Evolutionary conservation across 305 asterid species (phyloP).

Genomic region (Nicotiana rustica): DNA sequence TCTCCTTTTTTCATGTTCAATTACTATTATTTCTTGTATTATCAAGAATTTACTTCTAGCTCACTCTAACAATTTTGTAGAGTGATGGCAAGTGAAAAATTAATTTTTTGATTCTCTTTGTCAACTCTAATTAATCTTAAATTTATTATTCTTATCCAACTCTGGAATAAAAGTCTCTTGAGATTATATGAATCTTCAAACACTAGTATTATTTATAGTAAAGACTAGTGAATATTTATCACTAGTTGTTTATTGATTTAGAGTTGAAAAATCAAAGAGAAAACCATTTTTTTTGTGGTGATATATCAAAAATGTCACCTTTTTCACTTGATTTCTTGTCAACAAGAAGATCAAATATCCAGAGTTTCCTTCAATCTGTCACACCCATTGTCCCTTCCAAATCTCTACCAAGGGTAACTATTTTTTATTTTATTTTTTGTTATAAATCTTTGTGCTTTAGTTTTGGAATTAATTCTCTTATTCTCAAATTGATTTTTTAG

Average conservation of each 20-base stretch:
- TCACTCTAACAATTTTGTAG: conserved; percentile 6
- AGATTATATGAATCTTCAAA: conserved; percentile 28
- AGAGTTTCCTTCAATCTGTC: conserved; percentile 33
- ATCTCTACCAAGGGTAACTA: conserved; percentile 23
- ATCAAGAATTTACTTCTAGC: conserved; percentile 10
- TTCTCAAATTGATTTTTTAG: background rate
- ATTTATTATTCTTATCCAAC: conserved; percentile 27
- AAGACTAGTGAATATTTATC: background rate
- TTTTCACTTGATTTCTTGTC: conserved; percentile 29
- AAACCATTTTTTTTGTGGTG: background rate
- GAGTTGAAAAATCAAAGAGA: background rate
- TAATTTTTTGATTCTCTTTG: background rate
- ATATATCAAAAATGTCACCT: background rate
- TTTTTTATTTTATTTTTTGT: background rate
- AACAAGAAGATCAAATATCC: conserved; percentile 30
- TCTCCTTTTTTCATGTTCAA: background rate
- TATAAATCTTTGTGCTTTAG: background rate
- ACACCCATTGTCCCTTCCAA: conserved; percentile 34
- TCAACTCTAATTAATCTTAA: conserved; percentile 20
- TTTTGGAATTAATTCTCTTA: background rate
- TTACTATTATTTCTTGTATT: background rate
- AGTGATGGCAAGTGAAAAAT: background rate
- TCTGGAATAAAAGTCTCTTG: background rate
- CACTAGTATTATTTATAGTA: background rate
- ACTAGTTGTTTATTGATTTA: background rate